These are phyloP conservation scores for Inosperma sp. DNA, from an alignment of 768 basidiomycete species.

Conservation along the genomic window DNA sequence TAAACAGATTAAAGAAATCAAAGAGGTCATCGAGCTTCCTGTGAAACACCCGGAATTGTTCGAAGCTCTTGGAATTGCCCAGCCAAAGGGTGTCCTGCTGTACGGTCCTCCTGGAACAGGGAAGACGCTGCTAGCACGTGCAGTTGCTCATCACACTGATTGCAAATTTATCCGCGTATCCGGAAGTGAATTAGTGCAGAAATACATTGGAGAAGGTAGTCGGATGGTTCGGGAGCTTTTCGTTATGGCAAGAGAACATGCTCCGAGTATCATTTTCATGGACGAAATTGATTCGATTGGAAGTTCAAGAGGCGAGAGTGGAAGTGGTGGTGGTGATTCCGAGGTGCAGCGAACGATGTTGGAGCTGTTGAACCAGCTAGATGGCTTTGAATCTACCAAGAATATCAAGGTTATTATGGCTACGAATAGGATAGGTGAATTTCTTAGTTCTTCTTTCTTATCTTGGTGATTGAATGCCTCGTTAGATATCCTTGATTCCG, in stretches of 20 bases:
- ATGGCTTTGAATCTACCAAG: conserved; percentile 94
- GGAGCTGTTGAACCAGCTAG: conserved; percentile 83
- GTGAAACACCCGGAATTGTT: conserved; percentile 98
- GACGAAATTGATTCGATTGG: conserved; percentile 99
- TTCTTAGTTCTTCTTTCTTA: background rate
- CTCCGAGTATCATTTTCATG: conserved; percentile 99
- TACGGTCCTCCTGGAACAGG: conserved; percentile 97
- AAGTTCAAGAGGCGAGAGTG: conserved; percentile 86
- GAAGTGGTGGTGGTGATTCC: conserved; percentile 82
- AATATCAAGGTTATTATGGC: conserved; percentile 98
- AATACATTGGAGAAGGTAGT: conserved; percentile 96
- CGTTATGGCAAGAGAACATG: conserved; percentile 97
- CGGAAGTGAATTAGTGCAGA: conserved; percentile 92
- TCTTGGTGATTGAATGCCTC: background rate
- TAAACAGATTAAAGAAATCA: conserved; percentile 98
- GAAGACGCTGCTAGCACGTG: conserved; percentile 91
- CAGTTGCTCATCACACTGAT: conserved; percentile 96
- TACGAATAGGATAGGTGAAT: conserved; percentile 87
- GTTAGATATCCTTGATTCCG: conserved; percentile 89
- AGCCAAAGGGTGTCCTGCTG: conserved; percentile 92
- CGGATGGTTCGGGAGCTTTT: conserved; percentile 97
- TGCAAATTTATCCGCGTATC: conserved; percentile 96
- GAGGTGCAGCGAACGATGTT: conserved; percentile 91
- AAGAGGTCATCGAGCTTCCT: conserved; percentile 94
- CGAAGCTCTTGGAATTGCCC: conserved; percentile 93